A percentile compares a stretch with the other conserved stretches of the same genome.
Conservation (phyloP, 2,329 filamentous ascomycete genomes). For the Sclerotiophoma versabilis region DNA sequence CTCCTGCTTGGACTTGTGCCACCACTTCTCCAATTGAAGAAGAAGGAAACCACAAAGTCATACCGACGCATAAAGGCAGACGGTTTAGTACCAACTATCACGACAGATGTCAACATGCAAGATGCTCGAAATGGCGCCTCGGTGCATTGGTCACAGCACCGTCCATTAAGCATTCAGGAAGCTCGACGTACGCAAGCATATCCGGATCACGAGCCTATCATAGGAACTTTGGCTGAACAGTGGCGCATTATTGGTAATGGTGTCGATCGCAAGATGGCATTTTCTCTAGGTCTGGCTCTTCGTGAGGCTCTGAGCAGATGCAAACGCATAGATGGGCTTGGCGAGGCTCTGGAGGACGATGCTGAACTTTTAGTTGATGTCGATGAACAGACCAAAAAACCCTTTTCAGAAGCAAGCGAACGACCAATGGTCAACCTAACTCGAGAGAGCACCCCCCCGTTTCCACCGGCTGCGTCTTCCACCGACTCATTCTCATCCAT, state of each 20-base stretch:
- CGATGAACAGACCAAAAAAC: neutral
- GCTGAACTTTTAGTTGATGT: neutral
- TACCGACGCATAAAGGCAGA: conserved; percentile 64
- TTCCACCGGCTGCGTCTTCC: neutral
- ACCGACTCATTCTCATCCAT: neutral
- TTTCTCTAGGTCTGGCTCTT: conserved; percentile 66
- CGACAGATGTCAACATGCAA: conserved; percentile 59
- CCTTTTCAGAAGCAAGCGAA: neutral
- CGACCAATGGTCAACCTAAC: too few relatives aligned
- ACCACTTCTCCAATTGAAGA: conserved; percentile 25
- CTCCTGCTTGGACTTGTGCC: conserved; percentile 50
- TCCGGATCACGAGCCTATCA: conserved; percentile 72
- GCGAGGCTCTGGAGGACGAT: neutral
- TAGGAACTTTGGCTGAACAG: conserved; percentile 65
- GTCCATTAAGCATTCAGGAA: conserved; percentile 71
- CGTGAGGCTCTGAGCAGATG: neutral
- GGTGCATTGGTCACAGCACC: conserved; percentile 71
- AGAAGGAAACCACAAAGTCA: conserved; percentile 32
- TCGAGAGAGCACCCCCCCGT: neutral
- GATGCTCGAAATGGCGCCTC: conserved; percentile 64
- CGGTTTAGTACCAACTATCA: conserved; percentile 67
- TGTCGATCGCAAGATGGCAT: conserved; percentile 72
- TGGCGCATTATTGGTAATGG: conserved; percentile 78
- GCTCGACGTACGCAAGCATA: conserved; percentile 73
- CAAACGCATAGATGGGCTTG: neutral